Evolutionary conservation across 192 early-diverging fungal species (phyloP).

Genomic region (Piromyces finnis): DNA sequence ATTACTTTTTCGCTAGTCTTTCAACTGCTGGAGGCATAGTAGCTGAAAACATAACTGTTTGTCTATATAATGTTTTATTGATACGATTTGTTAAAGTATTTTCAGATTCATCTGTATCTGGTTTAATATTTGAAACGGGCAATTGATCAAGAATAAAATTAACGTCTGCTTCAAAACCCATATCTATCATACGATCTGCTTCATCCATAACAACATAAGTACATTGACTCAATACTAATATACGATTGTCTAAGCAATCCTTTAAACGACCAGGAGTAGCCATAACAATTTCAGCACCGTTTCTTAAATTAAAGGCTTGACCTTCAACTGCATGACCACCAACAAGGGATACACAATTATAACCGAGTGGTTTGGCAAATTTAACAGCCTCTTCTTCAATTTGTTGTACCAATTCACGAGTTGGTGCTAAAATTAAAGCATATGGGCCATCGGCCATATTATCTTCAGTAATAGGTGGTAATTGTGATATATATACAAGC

Average conservation of each 20-base stretch:
- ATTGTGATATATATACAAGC: slow-evolving; percentile 68
- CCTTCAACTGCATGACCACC: slow-evolving; percentile 70
- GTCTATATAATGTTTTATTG: slow-evolving; percentile 37
- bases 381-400: slow-evolving; percentile 87
- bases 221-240: slow-evolving; percentile 83
- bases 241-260: slow-evolving; percentile 76
- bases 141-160: slow-evolving; percentile 88
- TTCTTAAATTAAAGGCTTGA: slow-evolving; percentile 72
- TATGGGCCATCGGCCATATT: slow-evolving; percentile 78
- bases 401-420: slow-evolving; percentile 92
- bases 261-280: slow-evolving; percentile 92
- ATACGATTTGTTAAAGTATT: slow-evolving; percentile 13
- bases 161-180: slow-evolving; percentile 90
- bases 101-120: slow-evolving; percentile 54
- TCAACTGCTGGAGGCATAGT: slow-evolving; percentile 95
- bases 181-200: slow-evolving; percentile 76
- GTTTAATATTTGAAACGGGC: slow-evolving; percentile 78
- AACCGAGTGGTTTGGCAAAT: slow-evolving; percentile 71
- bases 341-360: slow-evolving; percentile 65
- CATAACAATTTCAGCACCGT: slow-evolving; percentile 91
- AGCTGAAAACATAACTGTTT: slow-evolving; percentile 98
- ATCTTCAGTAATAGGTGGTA: slow-evolving; percentile 56
- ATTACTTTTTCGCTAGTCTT: slow-evolving; percentile 64
- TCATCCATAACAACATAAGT: slow-evolving; percentile 99
- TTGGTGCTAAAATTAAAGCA: slow-evolving; percentile 85